phyloP scores from a whole-genome alignment of 2,329 filamentous ascomycete genomes.

The Diaporthe australafricana region DNA sequence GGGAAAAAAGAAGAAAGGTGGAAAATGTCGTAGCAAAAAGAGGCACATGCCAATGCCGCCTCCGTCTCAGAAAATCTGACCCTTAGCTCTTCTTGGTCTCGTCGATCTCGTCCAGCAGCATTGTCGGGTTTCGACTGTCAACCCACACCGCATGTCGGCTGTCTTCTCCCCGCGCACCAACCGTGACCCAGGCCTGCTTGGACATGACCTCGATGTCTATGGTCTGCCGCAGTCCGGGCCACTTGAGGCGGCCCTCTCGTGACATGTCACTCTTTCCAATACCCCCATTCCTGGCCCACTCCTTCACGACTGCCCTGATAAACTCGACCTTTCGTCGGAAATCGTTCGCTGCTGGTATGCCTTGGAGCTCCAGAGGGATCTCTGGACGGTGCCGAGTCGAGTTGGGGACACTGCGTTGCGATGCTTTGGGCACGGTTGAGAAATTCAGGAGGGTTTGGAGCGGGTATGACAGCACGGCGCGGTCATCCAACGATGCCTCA shows the following conservation, averaged over 20 bases:
- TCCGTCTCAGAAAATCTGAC: neutral
- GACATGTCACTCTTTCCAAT: conserved; percentile 75
- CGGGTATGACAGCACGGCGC: conserved; percentile 78
- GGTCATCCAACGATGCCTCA: conserved; percentile 76
- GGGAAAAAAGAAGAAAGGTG: neutral
- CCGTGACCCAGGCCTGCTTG: conserved; percentile 77
- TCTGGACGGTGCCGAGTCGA: conserved; percentile 66
- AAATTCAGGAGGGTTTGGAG: conserved; percentile 81
- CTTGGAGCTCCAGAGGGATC: conserved; percentile 70
- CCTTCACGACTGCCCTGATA: conserved; percentile 73
- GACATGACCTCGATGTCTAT: conserved; percentile 62
- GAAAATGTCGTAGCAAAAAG: neutral
- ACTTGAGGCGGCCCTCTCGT: conserved; percentile 64
- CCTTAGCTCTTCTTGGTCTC: conserved; percentile 50
- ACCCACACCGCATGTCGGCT: conserved; percentile 65
- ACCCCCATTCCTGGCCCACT: conserved; percentile 78
- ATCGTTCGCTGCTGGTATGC: conserved; percentile 77
- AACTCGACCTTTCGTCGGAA: conserved; percentile 81
- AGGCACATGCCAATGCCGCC: neutral
- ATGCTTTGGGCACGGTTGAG: conserved; percentile 42
- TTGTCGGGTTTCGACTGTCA: conserved; percentile 64
- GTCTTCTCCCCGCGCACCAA: conserved; percentile 73
- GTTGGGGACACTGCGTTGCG: conserved; percentile 58
- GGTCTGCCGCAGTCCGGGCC: conserved; percentile 69
- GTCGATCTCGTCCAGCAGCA: conserved; percentile 66